Evolutionary conservation across 2,329 filamentous ascomycete species (phyloP), one percentile per base, ranked within the genome.

Genomic region (Ascochyta clinopodiicola): DNA sequence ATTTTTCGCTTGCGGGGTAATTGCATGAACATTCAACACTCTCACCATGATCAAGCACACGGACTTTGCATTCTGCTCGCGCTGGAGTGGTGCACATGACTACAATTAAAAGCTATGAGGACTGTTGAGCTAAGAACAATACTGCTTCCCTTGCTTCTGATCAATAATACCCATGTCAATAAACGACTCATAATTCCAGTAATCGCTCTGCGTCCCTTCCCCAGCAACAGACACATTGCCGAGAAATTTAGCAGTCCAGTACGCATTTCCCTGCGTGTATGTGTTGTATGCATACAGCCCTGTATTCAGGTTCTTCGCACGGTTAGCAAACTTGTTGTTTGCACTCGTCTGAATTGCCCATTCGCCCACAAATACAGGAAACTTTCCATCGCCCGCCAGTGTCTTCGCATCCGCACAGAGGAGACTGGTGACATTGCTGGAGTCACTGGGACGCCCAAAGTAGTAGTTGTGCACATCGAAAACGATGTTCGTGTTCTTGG

Each of bases 211-310:
- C 9, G 48, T 49, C 7, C 57, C 60, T 46, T 63, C 57, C 1
- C 57, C 60, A 6, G 25, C 55, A 1, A 63, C 60, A 42, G 42
- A 35, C 5, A 52, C 51, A 27, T 53, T 61, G 3, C 60, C 63
- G n/a, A 49, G 51, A n/a, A 61, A 60, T 29, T 58, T 63, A 5
- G 59, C 64, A 12, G 61, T 70, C 71, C 69, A 72, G 44, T 66
- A 72, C n/a, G 65, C 46, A 49, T 72, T 66, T 2, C 73, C 75
- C 15, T 65, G 59, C 1, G 64, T 62, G 59, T 69, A 70, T 54
- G 71, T 72, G n/a, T 64, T 59, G 42, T 63, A 76, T 10, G 72
- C 72, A 49, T 74, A 74, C 2, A 68, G 35, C 45, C 71, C 67
- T 0, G 72, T 73, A 47, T 75, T 68, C 44, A 71, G 66, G 31